Conservation (phyloP, 2,329 filamentous ascomycete species). For the Verticillium nonalfalfae region DNA sequence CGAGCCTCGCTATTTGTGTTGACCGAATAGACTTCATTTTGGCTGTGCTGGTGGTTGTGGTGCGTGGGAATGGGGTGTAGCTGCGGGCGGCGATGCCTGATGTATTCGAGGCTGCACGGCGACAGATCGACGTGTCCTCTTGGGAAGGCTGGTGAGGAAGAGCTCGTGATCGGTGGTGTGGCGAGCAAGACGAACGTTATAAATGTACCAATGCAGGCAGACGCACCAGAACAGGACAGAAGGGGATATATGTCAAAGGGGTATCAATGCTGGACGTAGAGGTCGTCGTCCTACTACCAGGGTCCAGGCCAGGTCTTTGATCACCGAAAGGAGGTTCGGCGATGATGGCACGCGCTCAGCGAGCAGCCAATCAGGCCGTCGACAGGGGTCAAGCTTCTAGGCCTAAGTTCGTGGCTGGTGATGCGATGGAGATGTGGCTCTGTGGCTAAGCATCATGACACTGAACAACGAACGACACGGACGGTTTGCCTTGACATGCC, state of each 20-base stretch:
- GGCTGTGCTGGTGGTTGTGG: neutral
- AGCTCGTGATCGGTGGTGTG: neutral
- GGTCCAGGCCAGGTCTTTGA: neutral
- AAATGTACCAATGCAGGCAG: neutral
- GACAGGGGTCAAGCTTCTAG: neutral
- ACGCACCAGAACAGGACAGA: neutral
- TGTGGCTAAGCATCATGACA: neutral
- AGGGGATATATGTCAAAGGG: neutral
- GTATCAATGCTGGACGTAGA: neutral
- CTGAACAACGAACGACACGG: neutral
- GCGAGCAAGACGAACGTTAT: neutral
- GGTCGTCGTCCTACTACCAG: neutral
- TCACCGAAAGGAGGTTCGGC: neutral
- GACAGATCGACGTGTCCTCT: neutral
- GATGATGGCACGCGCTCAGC: neutral
- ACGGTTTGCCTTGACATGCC: neutral
- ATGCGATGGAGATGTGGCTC: neutral
- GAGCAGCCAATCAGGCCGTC: neutral
- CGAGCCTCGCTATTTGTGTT: constrained; percentile 89
- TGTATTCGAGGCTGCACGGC: neutral
- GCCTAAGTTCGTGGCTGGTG: neutral
- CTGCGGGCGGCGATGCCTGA: neutral
- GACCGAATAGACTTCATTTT: constrained; percentile 67
- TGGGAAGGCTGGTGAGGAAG: neutral
- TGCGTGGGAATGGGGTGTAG: neutral